A percentile compares a stretch with the other conserved stretches of the same genome.
Conservation (phyloP, 352 stramenopile genomes). For the Thraustochytrium striatum region DNA sequence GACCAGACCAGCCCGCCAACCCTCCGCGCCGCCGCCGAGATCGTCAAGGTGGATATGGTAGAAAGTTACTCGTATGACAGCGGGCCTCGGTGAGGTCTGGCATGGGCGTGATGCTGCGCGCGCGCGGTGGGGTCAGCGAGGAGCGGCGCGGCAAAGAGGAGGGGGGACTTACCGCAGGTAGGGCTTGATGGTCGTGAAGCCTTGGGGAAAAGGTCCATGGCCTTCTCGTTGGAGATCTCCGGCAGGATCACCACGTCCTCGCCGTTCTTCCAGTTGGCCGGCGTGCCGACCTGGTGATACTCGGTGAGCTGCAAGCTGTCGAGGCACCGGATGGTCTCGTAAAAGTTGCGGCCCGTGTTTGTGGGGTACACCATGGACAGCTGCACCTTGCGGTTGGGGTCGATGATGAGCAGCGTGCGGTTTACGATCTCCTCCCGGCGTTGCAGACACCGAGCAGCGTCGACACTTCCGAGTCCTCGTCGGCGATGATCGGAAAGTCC, state of each 20-base stretch:
- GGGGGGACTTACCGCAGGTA: conserved; percentile 58
- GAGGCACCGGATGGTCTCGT: conserved; percentile 34
- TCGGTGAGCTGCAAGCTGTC: conserved; percentile 46
- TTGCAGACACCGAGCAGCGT: conserved; percentile 23
- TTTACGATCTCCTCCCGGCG: conserved; percentile 26
- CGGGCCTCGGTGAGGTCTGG: conserved; percentile 27
- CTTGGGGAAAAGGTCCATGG: conserved; percentile 58
- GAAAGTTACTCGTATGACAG: conserved; percentile 30
- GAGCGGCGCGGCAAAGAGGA: too few relatives aligned
- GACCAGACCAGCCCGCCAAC: too few relatives aligned
- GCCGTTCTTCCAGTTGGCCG: conserved; percentile 62
- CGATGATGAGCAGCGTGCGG: conserved; percentile 51
- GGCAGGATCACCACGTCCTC: conserved; percentile 55
- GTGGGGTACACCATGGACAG: conserved; percentile 22
- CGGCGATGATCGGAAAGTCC: conserved; percentile 52
- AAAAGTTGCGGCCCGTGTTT: conserved; percentile 47
- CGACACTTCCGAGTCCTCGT: conserved; percentile 47
- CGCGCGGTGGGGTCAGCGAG: too few relatives aligned
- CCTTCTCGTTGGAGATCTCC: conserved; percentile 41
- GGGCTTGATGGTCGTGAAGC: conserved; percentile 58
- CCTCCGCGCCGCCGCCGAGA: too few relatives aligned
- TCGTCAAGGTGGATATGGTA: too few relatives aligned
- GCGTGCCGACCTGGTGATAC: conserved; percentile 58
- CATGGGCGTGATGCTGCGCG: conserved; percentile 44
- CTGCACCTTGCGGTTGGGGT: conserved; percentile 51